Percentiles rank a stretch among this genome's conserved stretches.
phyloP scores from a whole-genome alignment of 352 stramenopile species.

The Stramenopiles sp. region DNA sequence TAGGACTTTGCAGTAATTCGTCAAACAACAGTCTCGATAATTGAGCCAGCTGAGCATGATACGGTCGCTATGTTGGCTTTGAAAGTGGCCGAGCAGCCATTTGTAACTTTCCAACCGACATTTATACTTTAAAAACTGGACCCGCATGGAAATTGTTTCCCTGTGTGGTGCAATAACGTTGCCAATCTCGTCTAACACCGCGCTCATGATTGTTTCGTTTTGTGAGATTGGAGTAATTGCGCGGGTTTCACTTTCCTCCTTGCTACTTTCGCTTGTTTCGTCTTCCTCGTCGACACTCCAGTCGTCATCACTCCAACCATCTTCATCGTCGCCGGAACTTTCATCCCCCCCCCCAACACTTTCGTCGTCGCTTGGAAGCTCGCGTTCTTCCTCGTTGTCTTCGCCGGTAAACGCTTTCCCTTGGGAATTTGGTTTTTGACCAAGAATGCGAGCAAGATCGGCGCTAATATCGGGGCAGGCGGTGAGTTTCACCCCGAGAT shows the following conservation, averaged over 20 bases:
- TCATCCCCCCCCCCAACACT: neutral
- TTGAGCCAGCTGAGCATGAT: neutral
- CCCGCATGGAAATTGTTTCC: neutral
- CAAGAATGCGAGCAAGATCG: neutral
- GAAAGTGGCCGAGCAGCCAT: neutral
- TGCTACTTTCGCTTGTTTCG: neutral
- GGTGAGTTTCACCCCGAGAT: neutral
- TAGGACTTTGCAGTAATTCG: neutral
- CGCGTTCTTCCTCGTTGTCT: neutral
- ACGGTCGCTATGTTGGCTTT: neutral
- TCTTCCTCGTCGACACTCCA: neutral
- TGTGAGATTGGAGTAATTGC: neutral
- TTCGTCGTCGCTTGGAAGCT: neutral
- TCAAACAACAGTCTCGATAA: neutral
- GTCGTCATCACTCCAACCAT: neutral
- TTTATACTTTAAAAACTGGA: constrained; percentile 2
- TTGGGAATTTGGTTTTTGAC: neutral
- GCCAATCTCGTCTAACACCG: neutral
- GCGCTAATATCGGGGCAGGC: neutral
- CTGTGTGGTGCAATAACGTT: neutral
- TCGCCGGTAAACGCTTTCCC: neutral
- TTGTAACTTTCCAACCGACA: neutral
- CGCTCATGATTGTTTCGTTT: neutral
- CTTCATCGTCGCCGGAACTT: neutral
- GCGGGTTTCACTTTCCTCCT: too few relatives aligned